Evolutionary conservation across 768 basidiomycete genomes (phyloP), one percentile per base, ranked within the genome.

Genomic region (Fistulinella prunicolor): DNA sequence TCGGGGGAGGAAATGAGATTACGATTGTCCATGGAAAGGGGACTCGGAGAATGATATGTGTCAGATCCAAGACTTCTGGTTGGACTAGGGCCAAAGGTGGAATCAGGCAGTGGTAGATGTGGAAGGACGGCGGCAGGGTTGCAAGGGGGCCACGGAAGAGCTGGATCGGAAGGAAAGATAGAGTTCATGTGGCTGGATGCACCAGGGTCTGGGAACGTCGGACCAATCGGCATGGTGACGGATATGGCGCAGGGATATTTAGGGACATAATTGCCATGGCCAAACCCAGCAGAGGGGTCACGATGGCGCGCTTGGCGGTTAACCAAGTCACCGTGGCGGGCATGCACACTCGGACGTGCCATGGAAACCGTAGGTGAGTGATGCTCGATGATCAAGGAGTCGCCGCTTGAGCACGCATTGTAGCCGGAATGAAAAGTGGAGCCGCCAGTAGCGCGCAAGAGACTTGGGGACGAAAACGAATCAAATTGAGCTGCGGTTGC

Each of bases 181-280:
- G 47, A 38, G 48, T 42, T 32, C 10, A 24, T 3, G 43, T 49
- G 12, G 22, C 21, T 44, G 10, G 49, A 21, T 2, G 9, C 9
- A 12, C 29, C 46, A 37, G 36, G 16, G 19, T 20, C 32, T 20
- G 23, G 26, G 8, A 38, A 24, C 14, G 23, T 44, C 41, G 48
- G 54, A 34, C 39, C 17, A 29, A 46, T 47, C 19, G 57, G 42
- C 48, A 49, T 39, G 40, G 44, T 1, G 21, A 49, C 24, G 10
- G 17, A 19, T 24, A 35, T 19, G 19, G 4, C 34, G 23, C 12
- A 35, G 34, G 35, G 20, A 21, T 40, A 17, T 6, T 22, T 34
- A 4, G 20, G 29, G 12, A 32, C 22, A 30, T 32, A 42, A 32
- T 43, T 3, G 20, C 38, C 42, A 8, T 34, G 24, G 19, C 7